Conservation (phyloP, 352 stramenopile genomes). For the Globisporangium viniferum region DNA sequence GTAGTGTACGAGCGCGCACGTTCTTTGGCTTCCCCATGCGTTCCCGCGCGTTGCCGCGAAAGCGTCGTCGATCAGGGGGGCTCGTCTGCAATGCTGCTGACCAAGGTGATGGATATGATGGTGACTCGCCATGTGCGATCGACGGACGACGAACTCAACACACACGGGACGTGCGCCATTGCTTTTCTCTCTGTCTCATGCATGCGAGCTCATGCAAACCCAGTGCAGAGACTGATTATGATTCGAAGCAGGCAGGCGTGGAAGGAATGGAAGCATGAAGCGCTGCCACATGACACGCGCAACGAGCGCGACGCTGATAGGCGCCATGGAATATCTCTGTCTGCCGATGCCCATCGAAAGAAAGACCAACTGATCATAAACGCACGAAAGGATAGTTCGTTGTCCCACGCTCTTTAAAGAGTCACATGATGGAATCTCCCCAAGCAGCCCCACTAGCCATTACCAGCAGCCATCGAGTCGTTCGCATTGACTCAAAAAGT, state of each 20-base stretch:
- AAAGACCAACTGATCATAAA: not conserved
- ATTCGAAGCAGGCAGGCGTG: not conserved
- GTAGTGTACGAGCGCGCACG: not conserved
- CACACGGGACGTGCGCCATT: not conserved
- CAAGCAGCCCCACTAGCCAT: not conserved
- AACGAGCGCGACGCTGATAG: slow-evolving; percentile 8
- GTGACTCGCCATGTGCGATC: not conserved
- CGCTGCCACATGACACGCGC: slow-evolving; percentile 7
- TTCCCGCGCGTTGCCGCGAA: not conserved
- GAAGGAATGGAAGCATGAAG: no score
- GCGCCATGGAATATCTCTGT: not conserved
- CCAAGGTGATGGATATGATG: not conserved
- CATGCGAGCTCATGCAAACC: not conserved
- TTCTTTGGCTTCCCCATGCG: not conserved
- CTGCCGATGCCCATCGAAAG: not conserved
- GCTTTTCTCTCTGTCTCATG: slow-evolving; percentile 1
- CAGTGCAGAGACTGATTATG: not conserved
- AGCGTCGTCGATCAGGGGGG: not conserved
- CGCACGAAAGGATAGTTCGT: not conserved
- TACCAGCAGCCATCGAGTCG: not conserved
- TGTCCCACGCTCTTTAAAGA: not conserved
- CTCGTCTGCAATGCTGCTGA: not conserved
- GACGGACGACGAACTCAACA: not conserved
- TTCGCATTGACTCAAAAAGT: not conserved
- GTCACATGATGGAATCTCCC: not conserved